These are phyloP conservation scores for Chlamydomonas sp. DNA, from an alignment of 139 green algal genomes.

Conservation along the genomic window DNA sequence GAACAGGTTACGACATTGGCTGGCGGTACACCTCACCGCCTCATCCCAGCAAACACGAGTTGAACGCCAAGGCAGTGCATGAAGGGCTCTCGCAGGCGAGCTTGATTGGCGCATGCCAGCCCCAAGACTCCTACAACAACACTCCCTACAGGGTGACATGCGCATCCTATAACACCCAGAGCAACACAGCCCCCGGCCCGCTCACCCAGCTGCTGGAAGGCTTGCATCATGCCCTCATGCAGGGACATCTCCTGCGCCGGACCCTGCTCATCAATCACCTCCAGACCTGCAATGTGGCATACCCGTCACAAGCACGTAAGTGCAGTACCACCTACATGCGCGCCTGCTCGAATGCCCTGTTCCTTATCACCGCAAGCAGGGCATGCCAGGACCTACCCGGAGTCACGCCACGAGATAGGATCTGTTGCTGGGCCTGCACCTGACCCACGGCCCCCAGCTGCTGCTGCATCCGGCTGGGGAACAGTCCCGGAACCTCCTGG, in stretches of 20 bases:
- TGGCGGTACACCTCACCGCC: too few relatives aligned
- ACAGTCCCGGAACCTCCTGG: slow-evolving; percentile 68
- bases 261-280: slow-evolving; percentile 75
- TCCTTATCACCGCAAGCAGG: background rate
- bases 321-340: background rate
- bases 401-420: slow-evolving; percentile 15
- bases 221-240: slow-evolving; percentile 56
- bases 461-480: slow-evolving; percentile 40
- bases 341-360: too few relatives aligned
- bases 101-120: too few relatives aligned
- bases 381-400: background rate
- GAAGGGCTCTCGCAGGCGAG: too few relatives aligned
- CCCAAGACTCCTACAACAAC: too few relatives aligned
- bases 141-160: too few relatives aligned
- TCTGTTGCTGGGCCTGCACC: slow-evolving; percentile 2
- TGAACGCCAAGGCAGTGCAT: too few relatives aligned
- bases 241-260: slow-evolving; percentile 57
- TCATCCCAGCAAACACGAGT: too few relatives aligned
- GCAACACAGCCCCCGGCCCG: background rate
- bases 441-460: slow-evolving; percentile 1
- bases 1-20: background rate
- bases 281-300: slow-evolving; percentile 56
- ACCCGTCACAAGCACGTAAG: too few relatives aligned
- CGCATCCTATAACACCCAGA: background rate
- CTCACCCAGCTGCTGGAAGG: slow-evolving; percentile 69